Evolutionary conservation across 371 early-diverging fungal genomes (phyloP), one percentile per base, ranked within the genome.

Genomic region (Dentiscutata heterogama): DNA sequence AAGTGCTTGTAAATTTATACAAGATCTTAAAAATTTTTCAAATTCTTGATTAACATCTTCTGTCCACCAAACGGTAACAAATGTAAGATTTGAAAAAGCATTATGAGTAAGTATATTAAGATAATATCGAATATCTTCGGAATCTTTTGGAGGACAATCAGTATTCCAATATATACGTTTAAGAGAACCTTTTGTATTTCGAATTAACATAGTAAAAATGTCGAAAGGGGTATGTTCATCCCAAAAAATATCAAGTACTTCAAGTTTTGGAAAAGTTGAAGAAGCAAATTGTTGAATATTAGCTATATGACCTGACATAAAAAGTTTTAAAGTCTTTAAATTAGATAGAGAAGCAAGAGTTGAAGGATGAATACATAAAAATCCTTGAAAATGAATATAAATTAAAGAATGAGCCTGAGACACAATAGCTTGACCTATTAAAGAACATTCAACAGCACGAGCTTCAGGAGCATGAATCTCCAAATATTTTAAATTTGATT

Each of bases 221-320:
- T 35, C 20, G 18, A 65, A 65, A 18, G 67, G 67, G 2, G 67
- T 65, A 35, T 65, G 67, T 65, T 65, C 67, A 65, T 65, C 67
- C 67, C 67, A 65, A 65, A 65, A 65, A 35, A 65, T 65, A 65
- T 65, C 67, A 31, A 65, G 67, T 8, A 65, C 20, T 65, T 65
- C 67, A 65, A 65, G 67, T 65, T 65, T 65, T 31, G 67, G 35
- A 65, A 65, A 65, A 6, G 35, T 31, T 31, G 67, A 31, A 29
- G 67, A 25, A 7, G 67, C 67, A 31, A 65, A 65, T 65, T 65
- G 20, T 65, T 29, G 35, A 20, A 65, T 31, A 65, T 65, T 31
- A 8, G 35, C 18, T 29, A 65, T 65, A 20, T 65, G 20, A 5
- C 67, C 67, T 18, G 67, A 65, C 20, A 65, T 65, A 31, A 65